These are phyloP conservation scores for Lanmaoa pseudosensibilis DNA, from an alignment of 768 basidiomycete species.

Conservation along the genomic window DNA sequence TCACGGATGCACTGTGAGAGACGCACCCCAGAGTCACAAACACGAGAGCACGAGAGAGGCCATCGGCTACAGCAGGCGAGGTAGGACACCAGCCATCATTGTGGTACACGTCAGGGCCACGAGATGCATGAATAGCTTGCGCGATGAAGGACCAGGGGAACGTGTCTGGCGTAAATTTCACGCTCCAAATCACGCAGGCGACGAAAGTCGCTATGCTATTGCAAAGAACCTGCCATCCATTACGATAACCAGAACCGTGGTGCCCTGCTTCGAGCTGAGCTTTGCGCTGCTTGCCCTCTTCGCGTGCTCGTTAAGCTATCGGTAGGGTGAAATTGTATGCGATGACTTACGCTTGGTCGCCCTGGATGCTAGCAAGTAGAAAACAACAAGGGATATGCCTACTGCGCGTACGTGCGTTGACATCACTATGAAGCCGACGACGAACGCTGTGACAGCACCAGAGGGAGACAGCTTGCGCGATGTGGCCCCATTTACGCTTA, in stretches of 20 bases:
- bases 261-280: slow-evolving; percentile 76
- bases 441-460: slow-evolving; percentile 75
- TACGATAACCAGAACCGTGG: slow-evolving; percentile 71
- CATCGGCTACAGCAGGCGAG: slow-evolving; percentile 41
- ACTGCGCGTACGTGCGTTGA: slow-evolving; percentile 64
- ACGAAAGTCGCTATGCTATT: slow-evolving; percentile 69
- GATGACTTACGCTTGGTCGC: slow-evolving; percentile 73
- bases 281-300: slow-evolving; percentile 76
- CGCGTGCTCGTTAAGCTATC: background rate
- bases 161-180: slow-evolving; percentile 48
- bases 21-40: slow-evolving; percentile 66
- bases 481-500: slow-evolving; percentile 68
- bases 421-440: slow-evolving; percentile 74
- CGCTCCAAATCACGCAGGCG: slow-evolving; percentile 65
- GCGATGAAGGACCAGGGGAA: slow-evolving; percentile 37
- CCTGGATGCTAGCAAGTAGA: slow-evolving; percentile 77
- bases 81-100: slow-evolving; percentile 62
- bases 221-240: slow-evolving; percentile 78
- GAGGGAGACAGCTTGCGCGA: slow-evolving; percentile 74
- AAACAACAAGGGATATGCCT: slow-evolving; percentile 65
- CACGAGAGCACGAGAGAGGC: slow-evolving; percentile 61
- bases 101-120: slow-evolving; percentile 33
- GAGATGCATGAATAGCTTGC: slow-evolving; percentile 11
- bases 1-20: background rate
- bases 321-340: background rate